phyloP scores from a whole-genome alignment of 2,329 filamentous ascomycete genomes.

The Ophiostoma triangulosporum region DNA sequence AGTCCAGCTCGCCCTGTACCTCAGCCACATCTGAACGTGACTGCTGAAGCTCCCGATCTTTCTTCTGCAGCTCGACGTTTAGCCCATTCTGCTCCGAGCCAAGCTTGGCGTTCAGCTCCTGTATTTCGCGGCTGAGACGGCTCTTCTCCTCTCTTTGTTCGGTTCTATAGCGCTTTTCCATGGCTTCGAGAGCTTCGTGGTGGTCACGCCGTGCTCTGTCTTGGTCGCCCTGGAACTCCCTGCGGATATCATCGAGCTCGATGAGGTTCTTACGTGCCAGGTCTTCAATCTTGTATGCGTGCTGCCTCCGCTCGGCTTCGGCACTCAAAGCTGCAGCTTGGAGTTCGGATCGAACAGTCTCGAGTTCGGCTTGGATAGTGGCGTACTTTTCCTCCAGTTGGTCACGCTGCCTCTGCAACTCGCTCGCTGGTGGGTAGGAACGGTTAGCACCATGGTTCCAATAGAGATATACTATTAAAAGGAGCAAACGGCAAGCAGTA shows the following conservation, averaged over 20 bases:
- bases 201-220: constrained; percentile 47
- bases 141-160: constrained; percentile 53
- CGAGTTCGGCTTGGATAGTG: constrained; percentile 50
- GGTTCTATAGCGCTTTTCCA: constrained; percentile 47
- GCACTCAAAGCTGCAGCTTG: constrained; percentile 26
- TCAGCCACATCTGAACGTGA: constrained; percentile 32
- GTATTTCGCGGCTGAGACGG: constrained; percentile 46
- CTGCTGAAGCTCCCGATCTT: constrained; percentile 41
- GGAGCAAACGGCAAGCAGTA: background rate
- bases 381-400: constrained; percentile 33
- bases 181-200: constrained; percentile 51
- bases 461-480: too few species aligned
- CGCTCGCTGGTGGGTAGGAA: constrained; percentile 24
- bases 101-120: constrained; percentile 44
- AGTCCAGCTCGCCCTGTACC: constrained; percentile 37
- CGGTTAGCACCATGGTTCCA: background rate
- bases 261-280: constrained; percentile 37
- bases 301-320: constrained; percentile 30
- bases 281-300: constrained; percentile 42
- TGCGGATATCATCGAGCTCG: constrained; percentile 40
- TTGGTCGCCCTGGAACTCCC: constrained; percentile 38
- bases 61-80: constrained; percentile 32
- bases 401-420: constrained; percentile 35
- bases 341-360: constrained; percentile 32
- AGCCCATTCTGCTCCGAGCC: constrained; percentile 39